Base-by-base conservation (phyloP, 163 green algal genomes). In the Picocystis sp. region DNA sequence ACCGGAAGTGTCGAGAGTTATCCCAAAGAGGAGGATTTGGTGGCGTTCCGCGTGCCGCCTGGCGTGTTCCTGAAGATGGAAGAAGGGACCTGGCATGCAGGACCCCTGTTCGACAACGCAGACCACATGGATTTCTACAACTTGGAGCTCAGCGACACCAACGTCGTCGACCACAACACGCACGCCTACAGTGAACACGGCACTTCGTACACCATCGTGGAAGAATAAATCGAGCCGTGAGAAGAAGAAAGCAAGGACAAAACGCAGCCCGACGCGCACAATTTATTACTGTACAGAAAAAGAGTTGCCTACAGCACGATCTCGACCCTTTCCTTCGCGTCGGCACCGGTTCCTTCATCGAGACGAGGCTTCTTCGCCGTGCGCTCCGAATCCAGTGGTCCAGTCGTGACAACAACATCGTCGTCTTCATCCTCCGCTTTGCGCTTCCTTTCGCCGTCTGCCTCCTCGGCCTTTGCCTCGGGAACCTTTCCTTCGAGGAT, bases 51-150 rank as follows among this genome's bases (percentile, higher is more conserved):
- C 11, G 76, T 96, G 23, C 86, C 83, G 0, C 77, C 82, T 34
- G 79, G 81, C 1, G 54, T 63, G 1, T 87, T 86, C 55, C 56
- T 96, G 14, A 95, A 94, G 69, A 64, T 96, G 64, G 55, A 92
- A 11, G 45, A 54, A 23, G 85, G 79, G 33, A 95, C 82, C 0
- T 96, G 87, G 87, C 86, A 94, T 56, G 64, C 70, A 61, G 80
- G 80, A 1, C 80, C 80, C 0, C 60, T 92, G 12, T 94, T 94
- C 67, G 49, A 75, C 3, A 62, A 56, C 22, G 43, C 53, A 6
- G n/a, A 54, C n/a, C 13, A 65, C 22, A 81, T 88, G 63, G 80
- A 93, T 51, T 96, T 96, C 46, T 91, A 82, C 67, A 96, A 96
- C 64, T 64, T 96, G 43, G 87, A 96, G 67, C 73, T 95, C 11